These are phyloP conservation scores for Kandelia obovata DNA, from an alignment of 345 rosid genomes.

Conservation along the genomic window DNA sequence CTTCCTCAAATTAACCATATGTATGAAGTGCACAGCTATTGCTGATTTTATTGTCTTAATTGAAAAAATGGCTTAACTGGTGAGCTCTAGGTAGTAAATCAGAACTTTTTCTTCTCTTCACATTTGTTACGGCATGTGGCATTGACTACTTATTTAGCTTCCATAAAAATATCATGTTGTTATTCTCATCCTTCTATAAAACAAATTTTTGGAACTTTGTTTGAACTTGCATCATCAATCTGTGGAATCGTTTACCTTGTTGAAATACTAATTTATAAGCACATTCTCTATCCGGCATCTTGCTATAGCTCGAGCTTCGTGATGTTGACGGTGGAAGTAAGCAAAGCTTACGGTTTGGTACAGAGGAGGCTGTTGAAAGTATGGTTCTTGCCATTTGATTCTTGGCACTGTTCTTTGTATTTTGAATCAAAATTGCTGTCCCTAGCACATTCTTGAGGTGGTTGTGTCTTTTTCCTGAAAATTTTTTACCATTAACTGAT, in stretches of 20 bases:
- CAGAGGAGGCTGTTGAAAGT: constrained; percentile 91
- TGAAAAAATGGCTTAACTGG: too few species aligned
- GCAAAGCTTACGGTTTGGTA: constrained; percentile 72
- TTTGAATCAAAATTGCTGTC: background rate
- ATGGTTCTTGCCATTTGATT: constrained; percentile 22
- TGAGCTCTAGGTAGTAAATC: too few species aligned
- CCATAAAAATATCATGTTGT: too few species aligned
- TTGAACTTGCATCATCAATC: background rate
- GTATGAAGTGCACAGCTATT: too few species aligned
- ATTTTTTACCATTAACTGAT: background rate
- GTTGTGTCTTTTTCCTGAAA: background rate
- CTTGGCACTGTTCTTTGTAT: background rate
- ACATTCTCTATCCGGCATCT: background rate
- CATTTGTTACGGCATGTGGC: too few species aligned
- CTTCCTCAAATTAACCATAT: too few species aligned
- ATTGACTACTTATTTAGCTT: too few species aligned
- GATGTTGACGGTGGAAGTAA: constrained; percentile 85
- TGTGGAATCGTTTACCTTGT: background rate
- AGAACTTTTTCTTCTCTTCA: too few species aligned
- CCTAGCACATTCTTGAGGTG: background rate
- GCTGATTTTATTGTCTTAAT: too few species aligned
- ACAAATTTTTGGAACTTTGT: too few species aligned
- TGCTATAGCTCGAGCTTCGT: constrained; percentile 76
- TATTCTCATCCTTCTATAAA: too few species aligned
- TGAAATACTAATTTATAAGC: background rate